These are phyloP conservation scores for Lanmaoa pseudosensibilis DNA, from an alignment of 768 basidiomycete species.

Conservation along the genomic window DNA sequence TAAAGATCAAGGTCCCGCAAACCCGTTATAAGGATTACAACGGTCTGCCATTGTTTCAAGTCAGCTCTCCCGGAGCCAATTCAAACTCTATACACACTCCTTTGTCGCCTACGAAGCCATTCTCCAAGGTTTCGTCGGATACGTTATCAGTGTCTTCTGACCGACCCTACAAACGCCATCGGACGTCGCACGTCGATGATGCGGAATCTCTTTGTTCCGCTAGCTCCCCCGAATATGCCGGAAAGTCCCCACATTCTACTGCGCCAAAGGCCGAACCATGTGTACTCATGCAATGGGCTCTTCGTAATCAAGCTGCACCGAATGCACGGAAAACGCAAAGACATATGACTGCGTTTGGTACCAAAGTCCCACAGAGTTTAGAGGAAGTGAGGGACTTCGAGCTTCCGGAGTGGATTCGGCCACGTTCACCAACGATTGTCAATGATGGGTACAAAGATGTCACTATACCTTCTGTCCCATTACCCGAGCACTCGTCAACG, in stretches of 20 bases:
- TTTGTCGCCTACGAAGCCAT: slow-evolving; percentile 26
- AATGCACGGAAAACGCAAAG: slow-evolving; percentile 51
- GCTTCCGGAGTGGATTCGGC: slow-evolving; percentile 53
- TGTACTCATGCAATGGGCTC: slow-evolving; percentile 49
- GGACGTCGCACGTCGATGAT: slow-evolving; percentile 19
- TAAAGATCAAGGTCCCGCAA: slow-evolving; percentile 38
- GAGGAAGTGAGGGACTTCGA: slow-evolving; percentile 54
- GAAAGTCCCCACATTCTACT: slow-evolving; percentile 9
- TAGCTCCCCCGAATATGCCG: slow-evolving; percentile 19
- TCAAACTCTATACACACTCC: slow-evolving; percentile 11
- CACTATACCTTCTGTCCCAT: background rate
- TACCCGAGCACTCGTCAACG: slow-evolving; percentile 2
- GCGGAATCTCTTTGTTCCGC: slow-evolving; percentile 27
- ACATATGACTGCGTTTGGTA: slow-evolving; percentile 59
- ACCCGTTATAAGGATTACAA: slow-evolving; percentile 19
- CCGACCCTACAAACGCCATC: slow-evolving; percentile 31
- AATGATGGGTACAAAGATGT: slow-evolving; percentile 7
- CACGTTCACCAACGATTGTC: slow-evolving; percentile 18
- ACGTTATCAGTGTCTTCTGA: slow-evolving; percentile 30
- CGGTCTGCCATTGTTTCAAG: slow-evolving; percentile 6
- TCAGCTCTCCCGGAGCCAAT: slow-evolving; percentile 19
- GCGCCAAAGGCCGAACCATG: slow-evolving; percentile 32
- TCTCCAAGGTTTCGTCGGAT: slow-evolving; percentile 32
- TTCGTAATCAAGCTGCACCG: slow-evolving; percentile 45
- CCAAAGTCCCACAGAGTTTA: slow-evolving; percentile 50